Conservation (phyloP, 73 alveolate species). For the Uronychia setigera region DNA sequence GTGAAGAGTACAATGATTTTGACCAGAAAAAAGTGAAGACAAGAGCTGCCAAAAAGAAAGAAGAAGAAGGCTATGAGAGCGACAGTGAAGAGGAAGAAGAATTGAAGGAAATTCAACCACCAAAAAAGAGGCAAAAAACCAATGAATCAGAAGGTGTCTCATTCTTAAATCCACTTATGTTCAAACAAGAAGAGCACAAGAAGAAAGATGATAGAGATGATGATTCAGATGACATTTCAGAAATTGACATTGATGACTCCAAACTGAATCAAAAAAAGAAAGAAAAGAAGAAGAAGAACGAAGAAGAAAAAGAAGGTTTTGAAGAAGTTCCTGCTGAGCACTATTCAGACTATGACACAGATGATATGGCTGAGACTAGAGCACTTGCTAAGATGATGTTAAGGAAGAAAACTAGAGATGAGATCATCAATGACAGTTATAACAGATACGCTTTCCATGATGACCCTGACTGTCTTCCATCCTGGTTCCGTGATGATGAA, state of each 20-base stretch:
- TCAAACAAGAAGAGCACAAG: conserved; percentile 56
- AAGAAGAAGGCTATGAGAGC: background rate
- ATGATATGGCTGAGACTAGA: conserved; percentile 94
- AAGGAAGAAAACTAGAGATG: conserved; percentile 89
- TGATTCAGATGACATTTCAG: conserved; percentile 14
- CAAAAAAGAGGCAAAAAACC: conserved; percentile 10
- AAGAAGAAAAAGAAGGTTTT: conserved; percentile 58
- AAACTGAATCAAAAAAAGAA: conserved; percentile 21
- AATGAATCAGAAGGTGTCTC: conserved; percentile 28
- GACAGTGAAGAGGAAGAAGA: conserved; percentile 28
- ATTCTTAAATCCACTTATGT: background rate
- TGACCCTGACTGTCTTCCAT: conserved; percentile 87
- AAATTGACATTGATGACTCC: conserved; percentile 40
- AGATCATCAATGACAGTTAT: conserved; percentile 86
- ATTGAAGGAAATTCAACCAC: background rate
- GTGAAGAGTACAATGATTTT: conserved; percentile 12
- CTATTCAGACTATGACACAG: conserved; percentile 85
- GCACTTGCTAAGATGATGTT: conserved; percentile 97
- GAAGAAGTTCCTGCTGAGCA: conserved; percentile 69
- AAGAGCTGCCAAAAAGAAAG: conserved; percentile 31
- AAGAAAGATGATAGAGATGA: conserved; percentile 56
- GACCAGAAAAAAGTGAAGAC: conserved; percentile 10
- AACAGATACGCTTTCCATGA: conserved; percentile 90
- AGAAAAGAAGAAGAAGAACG: conserved; percentile 54
- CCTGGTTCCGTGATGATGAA: conserved; percentile 96